These are phyloP conservation scores for Mucor lusitanicus DNA, from an alignment of 371 early-diverging fungal genomes.

Conservation along the genomic window DNA sequence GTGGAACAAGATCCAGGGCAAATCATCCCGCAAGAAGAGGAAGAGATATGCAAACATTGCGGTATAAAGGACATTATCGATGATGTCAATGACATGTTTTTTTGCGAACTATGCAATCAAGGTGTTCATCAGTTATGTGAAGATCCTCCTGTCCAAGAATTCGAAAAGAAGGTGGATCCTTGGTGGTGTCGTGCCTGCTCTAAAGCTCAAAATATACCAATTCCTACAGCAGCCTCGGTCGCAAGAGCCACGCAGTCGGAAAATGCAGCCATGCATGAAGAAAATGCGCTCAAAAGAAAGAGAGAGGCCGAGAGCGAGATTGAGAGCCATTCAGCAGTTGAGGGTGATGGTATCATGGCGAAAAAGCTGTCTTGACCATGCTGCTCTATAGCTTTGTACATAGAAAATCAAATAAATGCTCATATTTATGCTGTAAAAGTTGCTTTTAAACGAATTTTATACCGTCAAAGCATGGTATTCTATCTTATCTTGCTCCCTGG, in stretches of 20 bases:
- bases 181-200: conserved; percentile 51
- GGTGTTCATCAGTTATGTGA: conserved; percentile 53
- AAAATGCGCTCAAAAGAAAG: neutral
- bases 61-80: conserved; percentile 35
- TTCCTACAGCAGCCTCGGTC: conserved; percentile 13
- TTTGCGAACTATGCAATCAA: conserved; percentile 45
- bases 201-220: conserved; percentile 25
- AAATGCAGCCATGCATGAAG: neutral
- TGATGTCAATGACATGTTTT: conserved; percentile 44
- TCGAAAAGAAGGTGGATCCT: conserved; percentile 43
- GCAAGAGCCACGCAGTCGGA: neutral
- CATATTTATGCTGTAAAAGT: neutral
- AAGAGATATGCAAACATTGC: conserved; percentile 38
- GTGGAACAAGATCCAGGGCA: neutral
- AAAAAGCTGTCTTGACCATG: neutral
- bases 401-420: neutral
- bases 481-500: too few relatives aligned
- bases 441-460: too few relatives aligned
- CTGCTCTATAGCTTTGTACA: neutral
- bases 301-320: neutral
- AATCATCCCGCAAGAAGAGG: conserved; percentile 18
- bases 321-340: neutral
- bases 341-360: neutral
- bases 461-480: too few relatives aligned
- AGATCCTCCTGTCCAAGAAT: conserved; percentile 36